A percentile compares a stretch with the other conserved stretches of the same genome.
phyloP scores from a whole-genome alignment of 768 basidiomycete genomes.

The Xanthoconium stramineum region DNA sequence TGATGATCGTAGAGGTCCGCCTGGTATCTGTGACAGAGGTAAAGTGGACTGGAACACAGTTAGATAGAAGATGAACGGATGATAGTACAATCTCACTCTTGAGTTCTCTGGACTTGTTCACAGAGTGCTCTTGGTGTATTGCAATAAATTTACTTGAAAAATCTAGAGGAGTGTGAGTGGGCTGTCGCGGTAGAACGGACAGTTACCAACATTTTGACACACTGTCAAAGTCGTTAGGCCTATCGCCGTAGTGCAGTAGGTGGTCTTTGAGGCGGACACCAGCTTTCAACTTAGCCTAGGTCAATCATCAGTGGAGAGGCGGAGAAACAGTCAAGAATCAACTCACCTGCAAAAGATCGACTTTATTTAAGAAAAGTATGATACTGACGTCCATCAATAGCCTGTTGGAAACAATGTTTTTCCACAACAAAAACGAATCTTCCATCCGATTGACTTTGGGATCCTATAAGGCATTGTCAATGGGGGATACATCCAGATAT shows the following conservation, averaged over 20 bases:
- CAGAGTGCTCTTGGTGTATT: slow-evolving; percentile 63
- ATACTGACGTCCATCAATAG: slow-evolving; percentile 72
- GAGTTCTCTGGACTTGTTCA: slow-evolving; percentile 69
- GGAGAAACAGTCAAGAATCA: neutral
- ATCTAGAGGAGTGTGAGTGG: slow-evolving; percentile 40
- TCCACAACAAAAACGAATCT: slow-evolving; percentile 78
- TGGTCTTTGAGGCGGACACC: slow-evolving; percentile 71
- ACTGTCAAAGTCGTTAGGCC: slow-evolving; percentile 75
- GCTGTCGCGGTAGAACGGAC: neutral
- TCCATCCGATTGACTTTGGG: slow-evolving; percentile 71
- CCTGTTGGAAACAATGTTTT: slow-evolving; percentile 65
- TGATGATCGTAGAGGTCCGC: slow-evolving; percentile 69
- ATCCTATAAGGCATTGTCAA: slow-evolving; percentile 45
- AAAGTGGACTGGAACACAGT: slow-evolving; percentile 55
- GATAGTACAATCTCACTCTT: slow-evolving; percentile 49
- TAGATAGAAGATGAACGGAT: neutral
- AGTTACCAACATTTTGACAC: slow-evolving; percentile 64
- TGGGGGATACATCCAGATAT: slow-evolving; percentile 2
- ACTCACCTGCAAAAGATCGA: slow-evolving; percentile 67
- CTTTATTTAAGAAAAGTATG: slow-evolving; percentile 80
- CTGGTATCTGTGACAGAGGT: slow-evolving; percentile 82
- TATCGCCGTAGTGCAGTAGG: slow-evolving; percentile 67
- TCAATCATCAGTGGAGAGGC: neutral
- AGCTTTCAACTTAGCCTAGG: slow-evolving; percentile 67
- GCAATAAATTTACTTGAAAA: slow-evolving; percentile 71